Conservation (phyloP, 805 yeast species). For the Lachancea kluyveri region DNA sequence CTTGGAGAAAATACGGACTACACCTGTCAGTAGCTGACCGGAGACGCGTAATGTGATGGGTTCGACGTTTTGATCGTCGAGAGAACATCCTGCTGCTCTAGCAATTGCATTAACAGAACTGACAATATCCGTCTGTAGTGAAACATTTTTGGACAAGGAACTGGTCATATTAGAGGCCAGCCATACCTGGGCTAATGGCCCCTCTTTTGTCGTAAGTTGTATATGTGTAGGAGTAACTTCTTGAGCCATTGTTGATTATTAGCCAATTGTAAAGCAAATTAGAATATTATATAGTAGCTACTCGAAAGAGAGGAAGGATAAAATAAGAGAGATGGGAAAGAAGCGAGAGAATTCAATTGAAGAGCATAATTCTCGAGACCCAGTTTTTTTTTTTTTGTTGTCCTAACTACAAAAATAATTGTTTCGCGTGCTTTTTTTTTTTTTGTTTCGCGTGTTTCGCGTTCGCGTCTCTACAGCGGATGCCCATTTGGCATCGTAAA, state of each 20-base stretch:
- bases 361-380: no score
- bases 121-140: constrained; percentile 63
- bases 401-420: no score
- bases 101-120: constrained; percentile 64
- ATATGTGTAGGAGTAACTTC: constrained; percentile 9
- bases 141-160: constrained; percentile 64
- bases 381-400: no score
- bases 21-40: constrained; percentile 81
- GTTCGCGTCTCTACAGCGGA: no score
- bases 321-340: no score
- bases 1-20: constrained; percentile 78
- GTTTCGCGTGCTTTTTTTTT: no score
- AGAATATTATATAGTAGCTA: no score
- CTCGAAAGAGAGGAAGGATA: no score
- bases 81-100: constrained; percentile 30
- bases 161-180: constrained; percentile 71
- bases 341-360: no score
- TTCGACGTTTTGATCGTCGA: constrained; percentile 30
- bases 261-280: no score
- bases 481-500: no score
- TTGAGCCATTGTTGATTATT: constrained; percentile 2
- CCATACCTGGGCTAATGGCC: constrained; percentile 90
- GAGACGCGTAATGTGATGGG: constrained; percentile 75
- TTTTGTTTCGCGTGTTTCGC: no score
- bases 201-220: constrained; percentile 46